Base-by-base conservation (phyloP, 495 filamentous ascomycete species). In the Rhizodiscina lignyota region DNA sequence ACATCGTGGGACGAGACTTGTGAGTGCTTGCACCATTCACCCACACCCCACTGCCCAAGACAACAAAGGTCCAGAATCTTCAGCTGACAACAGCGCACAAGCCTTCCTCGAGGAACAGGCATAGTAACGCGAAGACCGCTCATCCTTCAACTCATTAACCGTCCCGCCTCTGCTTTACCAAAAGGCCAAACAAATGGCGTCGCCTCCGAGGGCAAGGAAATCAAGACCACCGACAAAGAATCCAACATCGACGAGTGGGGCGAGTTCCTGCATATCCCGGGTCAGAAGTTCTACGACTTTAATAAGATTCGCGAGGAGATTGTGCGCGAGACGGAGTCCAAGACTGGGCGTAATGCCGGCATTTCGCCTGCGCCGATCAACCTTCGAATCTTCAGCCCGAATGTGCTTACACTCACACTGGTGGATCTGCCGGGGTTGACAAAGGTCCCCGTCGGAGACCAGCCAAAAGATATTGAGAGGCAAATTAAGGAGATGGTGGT, bases 231-330 rank as follows among this genome's bases (percentile, higher is more conserved):
- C 6, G 89, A 96, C 57, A 75, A 75, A 51, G 82, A 82, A 39
- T 76, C 83, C 44, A 99, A 99, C 57, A 54, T 71, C 20, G 85
- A 96, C 52, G 91, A 99, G 59, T 96, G 92, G 77, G 91, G 89
- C 61, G 91, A 99, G 66, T 99, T 99, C 59, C 67, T 96, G 34
- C 91, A 99, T 55, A 83, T 99, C 39, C 91, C 89, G 23, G 89
- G 89, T 45, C 81, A 99, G 64, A 96, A 96, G 62, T 96, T 92
- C 68, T 74, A 73, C 64, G 91, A 99, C 59, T 99, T 99, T 66
- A 91, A 92, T 68, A 94, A 94, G 68, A 94, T 99, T 47, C 74
- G 91, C 41, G 91, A 99, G 27, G 91, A 99, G 64, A 96, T 99
- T 49, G 81, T 86, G 38, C 73, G 82, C 50, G 91, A 99, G 63